Conservation (phyloP, 108 stramenopile species). For the Pseudonitzschia multistriata region DNA sequence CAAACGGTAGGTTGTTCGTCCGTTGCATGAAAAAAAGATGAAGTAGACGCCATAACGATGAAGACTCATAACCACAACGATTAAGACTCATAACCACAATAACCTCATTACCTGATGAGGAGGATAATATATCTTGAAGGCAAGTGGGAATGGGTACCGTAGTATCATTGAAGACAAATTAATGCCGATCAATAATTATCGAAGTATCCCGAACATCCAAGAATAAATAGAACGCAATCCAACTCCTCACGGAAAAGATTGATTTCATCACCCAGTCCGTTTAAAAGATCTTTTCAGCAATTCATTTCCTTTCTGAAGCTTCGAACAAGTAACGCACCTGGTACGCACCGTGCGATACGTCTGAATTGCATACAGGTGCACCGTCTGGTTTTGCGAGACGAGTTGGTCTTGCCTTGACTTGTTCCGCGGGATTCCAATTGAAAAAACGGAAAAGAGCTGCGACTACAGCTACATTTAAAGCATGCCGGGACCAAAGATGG, state of each 20-base stretch:
- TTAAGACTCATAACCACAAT: neutral
- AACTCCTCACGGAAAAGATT: neutral
- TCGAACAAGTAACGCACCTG: neutral
- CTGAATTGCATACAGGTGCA: no score
- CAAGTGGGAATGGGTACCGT: neutral
- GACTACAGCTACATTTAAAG: neutral
- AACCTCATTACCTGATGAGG: neutral
- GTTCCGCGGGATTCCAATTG: no score
- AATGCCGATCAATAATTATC: neutral
- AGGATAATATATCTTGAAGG: neutral
- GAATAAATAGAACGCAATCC: neutral
- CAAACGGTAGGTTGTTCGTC: no score
- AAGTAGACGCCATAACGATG: no score
- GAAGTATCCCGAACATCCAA: neutral
- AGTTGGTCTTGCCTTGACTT: no score
- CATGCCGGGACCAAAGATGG: conserved; percentile 86
- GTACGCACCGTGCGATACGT: neutral
- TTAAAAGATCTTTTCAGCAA: neutral
- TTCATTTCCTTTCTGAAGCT: neutral
- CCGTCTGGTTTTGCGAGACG: neutral
- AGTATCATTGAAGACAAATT: neutral
- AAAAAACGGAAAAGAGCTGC: no score
- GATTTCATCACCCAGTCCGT: neutral
- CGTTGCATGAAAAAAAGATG: no score
- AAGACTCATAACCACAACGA: no score